Conservation (phyloP, 1,139 yeast species). For the Yamadazyma trypodendri region DNA sequence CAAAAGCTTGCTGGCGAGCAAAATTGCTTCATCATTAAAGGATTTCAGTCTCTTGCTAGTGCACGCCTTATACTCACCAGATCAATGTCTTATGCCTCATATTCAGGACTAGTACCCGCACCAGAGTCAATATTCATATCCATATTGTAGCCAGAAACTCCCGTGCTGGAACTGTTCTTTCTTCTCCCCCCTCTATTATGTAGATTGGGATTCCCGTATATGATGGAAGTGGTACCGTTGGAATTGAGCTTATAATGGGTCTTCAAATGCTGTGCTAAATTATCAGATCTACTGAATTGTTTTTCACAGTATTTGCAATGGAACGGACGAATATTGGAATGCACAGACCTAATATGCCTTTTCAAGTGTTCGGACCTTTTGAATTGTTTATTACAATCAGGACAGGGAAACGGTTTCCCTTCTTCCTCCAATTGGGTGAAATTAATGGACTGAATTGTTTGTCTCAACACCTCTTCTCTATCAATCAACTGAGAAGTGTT, state of each 20-base stretch:
- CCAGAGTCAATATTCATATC: constrained; percentile 3
- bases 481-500: constrained; percentile 5
- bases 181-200: constrained; percentile 23
- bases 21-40: too few species aligned
- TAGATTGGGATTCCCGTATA: constrained; percentile 38
- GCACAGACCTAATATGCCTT: constrained; percentile 49
- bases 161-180: constrained; percentile 15
- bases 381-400: constrained; percentile 46
- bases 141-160: not conserved
- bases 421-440: constrained; percentile 17
- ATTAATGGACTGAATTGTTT: constrained; percentile 4
- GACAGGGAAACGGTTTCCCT: constrained; percentile 44
- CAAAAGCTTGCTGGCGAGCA: too few species aligned
- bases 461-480: constrained; percentile 5
- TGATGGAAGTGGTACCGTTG: constrained; percentile 36
- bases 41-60: too few species aligned
- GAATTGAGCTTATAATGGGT: constrained; percentile 43
- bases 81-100: constrained; percentile 1
- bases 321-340: constrained; percentile 48
- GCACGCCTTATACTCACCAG: too few species aligned
- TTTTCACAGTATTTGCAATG: constrained; percentile 51
- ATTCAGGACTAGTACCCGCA: constrained; percentile 3
- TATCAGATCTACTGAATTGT: constrained; percentile 47
- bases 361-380: constrained; percentile 50
- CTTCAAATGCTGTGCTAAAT: constrained; percentile 50